phyloP scores from a whole-genome alignment of 2,329 filamentous ascomycete species.

The Aphanoascus verrucosus region DNA sequence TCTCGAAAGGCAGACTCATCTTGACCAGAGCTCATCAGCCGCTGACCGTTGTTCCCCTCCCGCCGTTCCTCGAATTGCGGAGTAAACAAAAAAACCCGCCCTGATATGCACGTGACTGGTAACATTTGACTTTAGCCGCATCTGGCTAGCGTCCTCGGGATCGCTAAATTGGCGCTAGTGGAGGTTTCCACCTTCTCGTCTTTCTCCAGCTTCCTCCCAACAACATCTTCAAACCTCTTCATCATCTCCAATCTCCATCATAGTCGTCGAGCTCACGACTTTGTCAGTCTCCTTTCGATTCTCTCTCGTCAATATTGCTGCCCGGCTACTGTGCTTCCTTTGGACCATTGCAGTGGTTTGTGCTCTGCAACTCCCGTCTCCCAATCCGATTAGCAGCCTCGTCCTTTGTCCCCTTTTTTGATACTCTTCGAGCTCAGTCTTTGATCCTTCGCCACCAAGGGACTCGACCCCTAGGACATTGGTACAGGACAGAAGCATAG shows the following conservation, averaged over 20 bases:
- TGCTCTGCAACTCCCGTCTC: neutral
- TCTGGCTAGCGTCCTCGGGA: neutral
- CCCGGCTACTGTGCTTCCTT: neutral
- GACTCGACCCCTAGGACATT: slow-evolving; percentile 4
- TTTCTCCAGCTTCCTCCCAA: slow-evolving; percentile 10
- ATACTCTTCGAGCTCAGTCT: neutral
- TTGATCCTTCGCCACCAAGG: neutral
- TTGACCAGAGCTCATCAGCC: neutral
- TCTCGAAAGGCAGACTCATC: slow-evolving; percentile 12
- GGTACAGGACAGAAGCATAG: slow-evolving; percentile 7
- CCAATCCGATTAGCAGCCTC: neutral
- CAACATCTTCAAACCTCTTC: slow-evolving; percentile 13
- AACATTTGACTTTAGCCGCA: slow-evolving; percentile 7
- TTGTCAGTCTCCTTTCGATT: slow-evolving; percentile 2
- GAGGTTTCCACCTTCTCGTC: slow-evolving; percentile 10
- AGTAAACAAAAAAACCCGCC: neutral
- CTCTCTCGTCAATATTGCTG: slow-evolving; percentile 5
- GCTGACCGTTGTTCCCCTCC: neutral
- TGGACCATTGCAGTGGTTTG: neutral
- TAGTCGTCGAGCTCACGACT: slow-evolving; percentile 6
- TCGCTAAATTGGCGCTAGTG: slow-evolving; percentile 12
- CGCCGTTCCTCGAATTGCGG: neutral
- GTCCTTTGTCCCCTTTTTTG: neutral
- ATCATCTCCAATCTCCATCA: slow-evolving; percentile 10
- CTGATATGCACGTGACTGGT: slow-evolving; percentile 6